Evolutionary conservation across 345 rosid species (phyloP).

Genomic region (Hibiscus mutabilis): DNA sequence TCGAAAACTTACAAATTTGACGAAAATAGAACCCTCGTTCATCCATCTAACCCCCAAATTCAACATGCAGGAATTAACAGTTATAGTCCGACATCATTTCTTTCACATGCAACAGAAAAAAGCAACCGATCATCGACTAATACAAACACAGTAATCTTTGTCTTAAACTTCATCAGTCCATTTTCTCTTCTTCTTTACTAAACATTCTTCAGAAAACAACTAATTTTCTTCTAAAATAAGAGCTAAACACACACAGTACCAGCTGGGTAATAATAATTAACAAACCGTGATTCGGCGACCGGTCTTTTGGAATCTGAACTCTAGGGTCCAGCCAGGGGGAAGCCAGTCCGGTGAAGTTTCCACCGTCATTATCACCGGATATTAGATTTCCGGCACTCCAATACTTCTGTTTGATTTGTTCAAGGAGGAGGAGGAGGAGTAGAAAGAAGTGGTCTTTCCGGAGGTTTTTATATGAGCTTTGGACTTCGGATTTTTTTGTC

Average conservation of each 20-base stretch:
- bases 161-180: background rate
- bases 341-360: constrained; percentile 26
- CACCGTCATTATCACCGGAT: background rate
- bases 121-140: background rate
- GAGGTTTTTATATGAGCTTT: background rate
- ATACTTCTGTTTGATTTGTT: background rate
- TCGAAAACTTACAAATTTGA: background rate
- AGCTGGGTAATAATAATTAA: background rate
- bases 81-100: background rate
- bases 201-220: background rate
- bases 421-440: background rate
- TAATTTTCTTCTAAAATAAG: background rate
- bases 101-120: constrained; percentile 5
- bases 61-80: background rate
- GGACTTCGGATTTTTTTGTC: background rate
- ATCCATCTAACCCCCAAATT: background rate
- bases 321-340: constrained; percentile 44
- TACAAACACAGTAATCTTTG: constrained; percentile 5
- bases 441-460: background rate
- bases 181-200: background rate
- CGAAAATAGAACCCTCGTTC: background rate
- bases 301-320: constrained; percentile 31
- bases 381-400: background rate
- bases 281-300: constrained; percentile 46
- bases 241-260: background rate